A percentile compares a stretch with the other conserved stretches of the same genome.
These are phyloP conservation scores for Durusdinium trenchii DNA, from an alignment of 73 alveolate genomes.

Conservation along the genomic window DNA sequence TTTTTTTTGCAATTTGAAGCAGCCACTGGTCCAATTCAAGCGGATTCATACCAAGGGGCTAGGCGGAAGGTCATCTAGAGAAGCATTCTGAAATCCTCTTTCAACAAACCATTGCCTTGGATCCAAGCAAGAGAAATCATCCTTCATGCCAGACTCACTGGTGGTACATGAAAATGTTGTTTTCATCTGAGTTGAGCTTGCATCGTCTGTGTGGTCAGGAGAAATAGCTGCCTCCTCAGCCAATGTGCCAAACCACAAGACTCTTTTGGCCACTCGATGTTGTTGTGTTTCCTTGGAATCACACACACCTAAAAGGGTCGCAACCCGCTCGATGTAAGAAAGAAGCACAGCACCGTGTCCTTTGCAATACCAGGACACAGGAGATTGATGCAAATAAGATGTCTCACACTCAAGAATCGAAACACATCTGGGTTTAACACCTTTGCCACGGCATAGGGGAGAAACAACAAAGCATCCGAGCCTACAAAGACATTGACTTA, in stretches of 20 bases:
- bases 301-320: slow-evolving; percentile 64
- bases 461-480: slow-evolving; percentile 85
- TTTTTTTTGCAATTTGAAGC: no score
- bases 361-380: not conserved
- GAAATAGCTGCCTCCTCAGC: slow-evolving; percentile 70
- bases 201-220: slow-evolving; percentile 83
- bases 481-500: no score
- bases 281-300: not conserved
- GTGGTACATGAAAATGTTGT: no score
- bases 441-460: slow-evolving; percentile 83
- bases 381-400: not conserved
- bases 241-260: not conserved
- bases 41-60: not conserved
- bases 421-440: not conserved
- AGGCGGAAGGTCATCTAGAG: slow-evolving; percentile 79
- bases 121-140: no score
- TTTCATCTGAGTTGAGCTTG: no score
- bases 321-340: slow-evolving; percentile 74
- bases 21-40: not conserved
- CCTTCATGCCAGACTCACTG: no score
- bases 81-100: slow-evolving; percentile 73
- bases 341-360: slow-evolving; percentile 92
- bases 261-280: no score
- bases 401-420: no score
- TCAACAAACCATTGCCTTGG: slow-evolving; percentile 93